phyloP scores from a whole-genome alignment of 192 early-diverging fungal species.

The Thamnidium elegans region DNA sequence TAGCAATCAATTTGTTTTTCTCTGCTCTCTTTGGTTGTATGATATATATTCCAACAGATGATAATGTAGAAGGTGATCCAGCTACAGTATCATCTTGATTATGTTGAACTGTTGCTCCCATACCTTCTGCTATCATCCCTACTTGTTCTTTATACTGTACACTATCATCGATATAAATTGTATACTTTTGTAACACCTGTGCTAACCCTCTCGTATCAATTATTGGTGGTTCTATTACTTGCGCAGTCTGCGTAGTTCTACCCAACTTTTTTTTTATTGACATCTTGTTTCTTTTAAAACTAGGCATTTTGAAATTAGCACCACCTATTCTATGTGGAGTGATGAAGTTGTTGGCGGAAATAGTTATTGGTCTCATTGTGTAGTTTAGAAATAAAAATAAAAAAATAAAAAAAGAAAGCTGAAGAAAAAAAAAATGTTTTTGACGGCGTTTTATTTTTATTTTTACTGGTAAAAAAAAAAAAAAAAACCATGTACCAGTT shows the following conservation, averaged over 20 bases:
- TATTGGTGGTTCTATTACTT: not conserved
- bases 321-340: not conserved
- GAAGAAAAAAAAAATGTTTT: not conserved
- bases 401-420: not conserved
- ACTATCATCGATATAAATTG: not conserved
- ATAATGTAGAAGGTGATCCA: not conserved
- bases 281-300: too few species aligned
- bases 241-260: too few species aligned
- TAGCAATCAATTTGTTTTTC: not conserved
- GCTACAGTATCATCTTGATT: not conserved
- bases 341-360: not conserved
- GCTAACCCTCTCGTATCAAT: not conserved
- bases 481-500: not conserved
- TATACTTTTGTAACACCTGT: not conserved
- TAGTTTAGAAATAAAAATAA: not conserved
- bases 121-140: not conserved
- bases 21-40: not conserved
- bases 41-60: not conserved
- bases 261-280: too few species aligned
- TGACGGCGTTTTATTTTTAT: not conserved
- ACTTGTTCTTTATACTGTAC: not conserved
- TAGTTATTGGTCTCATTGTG: not conserved
- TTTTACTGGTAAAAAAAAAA: not conserved
- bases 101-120: not conserved
- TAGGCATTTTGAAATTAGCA: too few species aligned